Base-by-base conservation (phyloP, 2,329 filamentous ascomycete genomes). In the Calonectria fujianensis region DNA sequence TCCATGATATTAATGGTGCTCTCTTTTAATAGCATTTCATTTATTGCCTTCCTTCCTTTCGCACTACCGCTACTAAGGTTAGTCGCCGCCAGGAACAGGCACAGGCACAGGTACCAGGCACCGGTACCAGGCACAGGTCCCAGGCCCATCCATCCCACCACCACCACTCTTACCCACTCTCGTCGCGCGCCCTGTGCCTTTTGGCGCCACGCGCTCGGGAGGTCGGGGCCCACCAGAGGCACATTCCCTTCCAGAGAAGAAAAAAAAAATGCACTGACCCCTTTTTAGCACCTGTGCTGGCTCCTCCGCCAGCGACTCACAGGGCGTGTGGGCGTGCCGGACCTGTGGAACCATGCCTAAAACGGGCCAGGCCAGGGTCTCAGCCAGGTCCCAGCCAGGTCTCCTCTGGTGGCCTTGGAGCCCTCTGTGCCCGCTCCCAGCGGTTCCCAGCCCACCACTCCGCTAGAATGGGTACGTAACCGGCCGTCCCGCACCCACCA, bases 151-250 rank as follows among this genome's bases (percentile, higher is more conserved):
- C 57, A 63, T 63, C 57, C 57, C 37, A 41, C 57, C 37, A 41
- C 35, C 24, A 5, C 13, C 32, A 24, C 35, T 37, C 35, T 27
- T 27, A 41, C 24, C 45, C 45, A 48, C 45, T 10, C 45, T 11
- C n/a, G 0, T n/a, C 18, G 45, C 20, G 41, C n/a, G 45, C n/a
- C 20, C 24, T 29, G 27, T 31, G 51, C 29, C 57, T 39, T 63
- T 39, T 48, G 54, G 51, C 73, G 70, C 68, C 74, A 79, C 74
- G 52, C 54, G 63, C 69, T 74, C 65, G 51, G 65, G 69, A 74
- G 71, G 37, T 69, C 57, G 57, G 57, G 57, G 37, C 45, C 74
- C 75, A 70, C 75, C 72, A 75, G 68, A 20, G 63, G 69, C 74
- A 59, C 61, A 16, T 29, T 67, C 37, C 45, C 52, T 37, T 35